Conservation (phyloP, 495 filamentous ascomycete genomes). For the Penicillium dipodomyicola region DNA sequence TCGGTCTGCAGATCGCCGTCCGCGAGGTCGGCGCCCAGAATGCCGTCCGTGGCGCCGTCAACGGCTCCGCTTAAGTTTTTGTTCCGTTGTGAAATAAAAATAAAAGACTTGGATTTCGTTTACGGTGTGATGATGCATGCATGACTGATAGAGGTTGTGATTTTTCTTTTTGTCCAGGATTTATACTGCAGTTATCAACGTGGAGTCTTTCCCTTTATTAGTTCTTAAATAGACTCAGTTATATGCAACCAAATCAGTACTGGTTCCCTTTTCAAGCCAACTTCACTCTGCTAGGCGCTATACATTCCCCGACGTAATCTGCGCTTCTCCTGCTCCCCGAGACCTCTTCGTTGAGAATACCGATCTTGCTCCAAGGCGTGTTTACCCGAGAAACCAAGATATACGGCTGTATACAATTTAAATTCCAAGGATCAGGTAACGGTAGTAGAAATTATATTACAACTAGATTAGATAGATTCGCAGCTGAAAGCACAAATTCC, state of each 20-base stretch:
- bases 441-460: conserved; percentile 30
- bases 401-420: not conserved
- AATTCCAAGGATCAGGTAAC: not conserved
- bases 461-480: conserved; percentile 22
- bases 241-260: conserved; percentile 22
- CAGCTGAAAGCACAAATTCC: conserved; percentile 12
- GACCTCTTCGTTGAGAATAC: not conserved
- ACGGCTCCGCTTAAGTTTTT: conserved; percentile 40
- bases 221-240: conserved; percentile 23
- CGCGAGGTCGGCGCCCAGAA: conserved; percentile 84
- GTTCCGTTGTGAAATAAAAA: conserved; percentile 4
- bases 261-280: conserved; percentile 10
- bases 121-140: conserved; percentile 36
- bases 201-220: conserved; percentile 24
- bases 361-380: no score
- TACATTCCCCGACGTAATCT: not conserved
- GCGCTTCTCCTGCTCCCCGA: not conserved
- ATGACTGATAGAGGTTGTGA: conserved; percentile 36
- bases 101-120: conserved; percentile 28
- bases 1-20: conserved; percentile 72
- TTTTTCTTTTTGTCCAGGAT: conserved; percentile 22
- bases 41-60: conserved; percentile 72
- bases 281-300: not conserved
- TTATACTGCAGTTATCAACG: conserved; percentile 19
- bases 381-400: not conserved